Conservation (phyloP, 2,329 filamentous ascomycete genomes). For the Aspergillus oerlinghausenensis region DNA sequence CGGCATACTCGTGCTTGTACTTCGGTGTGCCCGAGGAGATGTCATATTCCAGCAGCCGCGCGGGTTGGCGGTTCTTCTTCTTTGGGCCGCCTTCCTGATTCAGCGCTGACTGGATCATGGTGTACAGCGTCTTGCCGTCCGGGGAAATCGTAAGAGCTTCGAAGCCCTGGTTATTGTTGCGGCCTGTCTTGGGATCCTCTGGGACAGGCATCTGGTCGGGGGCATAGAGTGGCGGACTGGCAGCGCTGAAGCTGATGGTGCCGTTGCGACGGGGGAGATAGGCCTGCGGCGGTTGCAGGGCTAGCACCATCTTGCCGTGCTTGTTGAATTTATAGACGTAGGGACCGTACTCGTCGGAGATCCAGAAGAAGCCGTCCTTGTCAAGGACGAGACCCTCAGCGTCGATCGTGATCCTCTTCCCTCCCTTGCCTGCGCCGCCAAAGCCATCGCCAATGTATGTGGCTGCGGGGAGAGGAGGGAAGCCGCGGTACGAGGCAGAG, state of each 20-base stretch:
- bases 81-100: slow-evolving; percentile 58
- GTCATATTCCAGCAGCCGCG: slow-evolving; percentile 62
- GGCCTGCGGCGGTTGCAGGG: slow-evolving; percentile 62
- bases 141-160: slow-evolving; percentile 63
- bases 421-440: slow-evolving; percentile 56
- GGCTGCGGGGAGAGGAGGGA: slow-evolving; percentile 58
- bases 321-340: slow-evolving; percentile 63
- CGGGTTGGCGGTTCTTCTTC: slow-evolving; percentile 52
- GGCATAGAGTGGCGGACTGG: slow-evolving; percentile 59
- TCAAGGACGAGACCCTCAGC: slow-evolving; percentile 62
- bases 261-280: slow-evolving; percentile 61
- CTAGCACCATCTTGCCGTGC: slow-evolving; percentile 56
- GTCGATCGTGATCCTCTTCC: slow-evolving; percentile 58
- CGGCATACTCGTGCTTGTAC: slow-evolving; percentile 60
- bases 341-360: slow-evolving; percentile 67
- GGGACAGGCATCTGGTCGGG: slow-evolving; percentile 48
- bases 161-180: slow-evolving; percentile 71
- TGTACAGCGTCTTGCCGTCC: slow-evolving; percentile 60
- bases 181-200: slow-evolving; percentile 55
- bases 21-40: slow-evolving; percentile 44
- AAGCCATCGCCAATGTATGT: slow-evolving; percentile 66
- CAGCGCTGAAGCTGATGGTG: slow-evolving; percentile 58
- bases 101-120: slow-evolving; percentile 61
- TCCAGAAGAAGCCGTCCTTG: slow-evolving; percentile 60
- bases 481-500: slow-evolving; percentile 52